phyloP scores from a whole-genome alignment of 345 rosid species.

The Eucalyptus decipiens region DNA sequence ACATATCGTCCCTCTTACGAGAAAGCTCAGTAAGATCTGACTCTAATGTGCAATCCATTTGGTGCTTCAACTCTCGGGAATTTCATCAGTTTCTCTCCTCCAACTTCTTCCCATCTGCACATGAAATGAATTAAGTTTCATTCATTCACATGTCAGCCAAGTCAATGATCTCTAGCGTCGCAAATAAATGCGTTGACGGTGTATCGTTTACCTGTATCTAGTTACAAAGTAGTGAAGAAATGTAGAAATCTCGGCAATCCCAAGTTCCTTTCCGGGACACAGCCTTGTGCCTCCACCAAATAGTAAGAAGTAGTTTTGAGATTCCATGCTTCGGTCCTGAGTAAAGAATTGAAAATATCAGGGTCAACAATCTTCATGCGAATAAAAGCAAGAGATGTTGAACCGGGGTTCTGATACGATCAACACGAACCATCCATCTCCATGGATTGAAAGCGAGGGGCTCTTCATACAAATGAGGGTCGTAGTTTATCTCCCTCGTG shows the following conservation, averaged over 20 bases:
- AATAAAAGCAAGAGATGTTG: not conserved
- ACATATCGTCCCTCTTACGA: not conserved
- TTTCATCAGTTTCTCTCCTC: slow-evolving; percentile 16
- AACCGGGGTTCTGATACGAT: not conserved
- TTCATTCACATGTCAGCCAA: not conserved
- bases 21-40: not conserved
- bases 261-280: slow-evolving; percentile 91
- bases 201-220: slow-evolving; percentile 37
- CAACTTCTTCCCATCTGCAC: slow-evolving; percentile 51
- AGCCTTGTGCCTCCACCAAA: slow-evolving; percentile 85
- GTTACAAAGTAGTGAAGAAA: slow-evolving; percentile 90
- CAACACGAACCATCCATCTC: slow-evolving; percentile 57
- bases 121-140: not conserved
- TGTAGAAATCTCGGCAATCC: slow-evolving; percentile 72
- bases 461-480: slow-evolving; percentile 45
- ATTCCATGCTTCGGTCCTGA: slow-evolving; percentile 62
- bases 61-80: slow-evolving; percentile 61
- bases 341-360: not conserved
- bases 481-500: slow-evolving; percentile 71
- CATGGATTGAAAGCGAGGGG: slow-evolving; percentile 69
- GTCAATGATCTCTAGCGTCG: not conserved
- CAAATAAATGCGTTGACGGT: not conserved
- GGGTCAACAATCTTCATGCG: not conserved
- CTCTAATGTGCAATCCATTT: slow-evolving; percentile 23
- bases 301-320: slow-evolving; percentile 45